Evolutionary conservation across 306 rosid species (phyloP), one percentile per base, ranked within the genome.

Genomic region (Echinosophora koreensis): DNA sequence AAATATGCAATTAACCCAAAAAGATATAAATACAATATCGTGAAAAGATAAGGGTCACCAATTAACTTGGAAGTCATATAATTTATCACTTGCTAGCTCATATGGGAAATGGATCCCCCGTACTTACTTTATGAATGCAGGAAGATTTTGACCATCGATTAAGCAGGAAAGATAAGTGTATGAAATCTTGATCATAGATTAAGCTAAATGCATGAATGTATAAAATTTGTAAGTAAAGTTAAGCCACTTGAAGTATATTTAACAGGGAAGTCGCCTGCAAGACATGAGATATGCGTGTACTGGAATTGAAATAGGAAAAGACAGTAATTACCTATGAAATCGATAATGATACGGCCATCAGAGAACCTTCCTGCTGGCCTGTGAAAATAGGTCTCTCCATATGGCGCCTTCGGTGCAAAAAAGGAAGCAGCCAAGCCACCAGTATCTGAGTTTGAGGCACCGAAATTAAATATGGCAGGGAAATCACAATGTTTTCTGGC

Each of bases 401-500:
- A 56, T 6, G 89, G 89, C 3, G 75, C 8, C 1, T 27, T 0
- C 2, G n/a, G 12, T 51, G 58, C 22, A 0, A 2, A 2, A 50
- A 87, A 8, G 51, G 81, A n/a, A 22, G 88, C 81, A 10, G 84
- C 66, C 58, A 71, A 37, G 41, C 86, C 89, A 56, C 89, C 88
- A 5, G 89, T 85, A 30, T 88, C 89, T 0, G 92, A 79, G 28
- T 81, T 86, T 2, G 85, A 84, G 77, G 70, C 89, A 1, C 88
- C 88, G 1, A 88, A 84, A 79, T 86, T 86, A 37, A 88, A 81
- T 70, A 86, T 76, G 63, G 92, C 88, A 0, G 89, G 83, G 66
- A 84, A 86, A 14, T 50, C 15, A 42, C 82, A 86, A 6, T 38
- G 59, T 44, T 68, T 18, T 49, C 10, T 6, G 60, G 76, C 82